These are phyloP conservation scores for Fusarium torulosum DNA, from an alignment of 2,329 filamentous ascomycete genomes.

Conservation along the genomic window DNA sequence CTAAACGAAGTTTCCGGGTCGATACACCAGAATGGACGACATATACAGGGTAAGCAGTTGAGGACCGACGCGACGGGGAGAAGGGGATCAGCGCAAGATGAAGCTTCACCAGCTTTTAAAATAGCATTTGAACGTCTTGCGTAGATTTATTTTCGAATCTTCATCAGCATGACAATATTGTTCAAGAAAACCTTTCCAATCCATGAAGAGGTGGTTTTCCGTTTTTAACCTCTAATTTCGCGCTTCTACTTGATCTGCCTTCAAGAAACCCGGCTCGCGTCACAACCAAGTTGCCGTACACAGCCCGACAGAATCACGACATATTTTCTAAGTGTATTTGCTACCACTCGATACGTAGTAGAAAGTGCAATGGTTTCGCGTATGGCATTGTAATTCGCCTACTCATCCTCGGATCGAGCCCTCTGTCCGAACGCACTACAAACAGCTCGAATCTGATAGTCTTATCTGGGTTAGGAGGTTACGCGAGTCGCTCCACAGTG, in stretches of 20 bases:
- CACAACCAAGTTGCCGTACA: neutral
- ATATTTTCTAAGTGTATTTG: neutral
- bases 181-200: neutral
- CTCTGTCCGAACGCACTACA: neutral
- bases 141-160: neutral
- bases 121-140: neutral
- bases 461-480: neutral
- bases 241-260: constrained; percentile 5
- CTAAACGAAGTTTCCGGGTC: too few relatives aligned
- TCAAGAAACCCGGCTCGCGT: neutral
- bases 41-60: neutral
- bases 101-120: neutral
- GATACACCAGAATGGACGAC: too few relatives aligned
- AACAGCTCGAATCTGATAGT: neutral
- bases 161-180: neutral
- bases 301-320: neutral
- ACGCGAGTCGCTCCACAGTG: neutral
- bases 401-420: neutral
- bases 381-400: neutral
- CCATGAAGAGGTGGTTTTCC: neutral
- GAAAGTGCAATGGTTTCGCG: neutral
- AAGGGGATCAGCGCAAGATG: neutral
- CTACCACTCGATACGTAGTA: neutral
- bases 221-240: neutral
- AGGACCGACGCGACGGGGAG: neutral